Conservation (phyloP, 75 land plant genomes). For the Pseudotsuga menziesii region DNA sequence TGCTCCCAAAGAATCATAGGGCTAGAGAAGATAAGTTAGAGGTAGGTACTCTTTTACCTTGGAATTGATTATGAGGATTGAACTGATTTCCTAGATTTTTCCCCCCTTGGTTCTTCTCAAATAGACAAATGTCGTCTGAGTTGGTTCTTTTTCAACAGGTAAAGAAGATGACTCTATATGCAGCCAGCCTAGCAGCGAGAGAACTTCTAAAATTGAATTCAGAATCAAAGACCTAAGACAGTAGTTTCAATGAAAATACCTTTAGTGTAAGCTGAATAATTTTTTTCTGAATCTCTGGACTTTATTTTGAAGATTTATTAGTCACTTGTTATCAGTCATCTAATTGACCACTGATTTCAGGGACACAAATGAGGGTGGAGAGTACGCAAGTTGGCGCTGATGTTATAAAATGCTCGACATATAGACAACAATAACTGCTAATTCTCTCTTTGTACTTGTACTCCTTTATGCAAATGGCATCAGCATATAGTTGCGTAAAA, state of each 20-base stretch:
- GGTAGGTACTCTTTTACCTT: slow-evolving; percentile 39
- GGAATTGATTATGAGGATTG: not conserved
- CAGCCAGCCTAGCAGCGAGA: slow-evolving; percentile 22
- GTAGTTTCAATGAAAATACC: not conserved
- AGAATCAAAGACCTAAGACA: not conserved
- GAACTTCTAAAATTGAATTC: slow-evolving; percentile 16
- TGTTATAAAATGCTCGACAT: not conserved
- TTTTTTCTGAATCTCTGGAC: not conserved
- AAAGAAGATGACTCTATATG: slow-evolving; percentile 46
- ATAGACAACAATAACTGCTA: not conserved
- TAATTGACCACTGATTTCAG: not conserved
- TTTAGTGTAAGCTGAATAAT: not conserved
- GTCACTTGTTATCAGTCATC: not conserved
- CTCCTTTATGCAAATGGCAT: not conserved
- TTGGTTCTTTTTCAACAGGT: slow-evolving; percentile 23
- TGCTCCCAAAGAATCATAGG: slow-evolving; percentile 43
- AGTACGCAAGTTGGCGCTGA: not conserved
- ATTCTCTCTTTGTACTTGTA: not conserved
- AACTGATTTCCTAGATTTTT: not conserved
- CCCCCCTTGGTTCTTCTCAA: not conserved
- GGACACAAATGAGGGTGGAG: not conserved
- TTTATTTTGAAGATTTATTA: not conserved
- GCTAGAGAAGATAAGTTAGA: slow-evolving; percentile 65
- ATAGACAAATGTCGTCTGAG: not conserved
- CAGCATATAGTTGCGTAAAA: not conserved